Evolutionary conservation across 306 rosid species (phyloP).

Genomic region (Oxytropis ochrocephala): DNA sequence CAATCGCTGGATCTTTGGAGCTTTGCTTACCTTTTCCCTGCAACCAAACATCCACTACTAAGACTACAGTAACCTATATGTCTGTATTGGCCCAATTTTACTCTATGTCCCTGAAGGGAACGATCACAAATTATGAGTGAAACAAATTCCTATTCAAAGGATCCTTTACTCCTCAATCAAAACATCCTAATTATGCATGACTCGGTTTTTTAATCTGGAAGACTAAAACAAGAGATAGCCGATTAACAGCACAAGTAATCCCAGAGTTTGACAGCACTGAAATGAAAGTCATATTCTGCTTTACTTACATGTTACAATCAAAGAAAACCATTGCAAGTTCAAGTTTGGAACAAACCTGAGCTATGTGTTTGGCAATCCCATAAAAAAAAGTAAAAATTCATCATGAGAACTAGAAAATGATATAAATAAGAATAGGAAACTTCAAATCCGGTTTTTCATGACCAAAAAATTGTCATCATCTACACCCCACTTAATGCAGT

Average conservation of each 20-base stretch:
- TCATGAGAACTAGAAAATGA: not conserved
- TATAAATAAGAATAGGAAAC: not conserved
- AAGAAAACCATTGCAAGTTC: not conserved
- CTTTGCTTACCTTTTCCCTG: constrained; percentile 39
- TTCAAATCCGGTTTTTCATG: not conserved
- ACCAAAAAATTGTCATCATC: not conserved
- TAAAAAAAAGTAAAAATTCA: not conserved
- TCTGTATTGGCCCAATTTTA: not conserved
- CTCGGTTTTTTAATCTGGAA: not conserved
- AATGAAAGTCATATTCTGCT: not conserved
- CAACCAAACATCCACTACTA: not conserved
- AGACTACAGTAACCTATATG: not conserved
- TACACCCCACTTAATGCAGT: not conserved
- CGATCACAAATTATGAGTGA: not conserved
- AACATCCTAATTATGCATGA: not conserved
- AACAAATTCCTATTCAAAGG: not conserved
- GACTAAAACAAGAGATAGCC: not conserved
- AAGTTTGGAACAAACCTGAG: not conserved
- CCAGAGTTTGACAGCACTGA: not conserved
- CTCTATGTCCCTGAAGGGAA: not conserved
- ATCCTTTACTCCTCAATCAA: not conserved
- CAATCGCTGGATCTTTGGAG: constrained; percentile 32
- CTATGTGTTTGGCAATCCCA: not conserved
- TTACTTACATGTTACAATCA: not conserved
- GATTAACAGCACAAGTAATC: not conserved